Evolutionary conservation across 129 eudicot species (phyloP).

Genomic region (Helichrysum umbraculigerum): DNA sequence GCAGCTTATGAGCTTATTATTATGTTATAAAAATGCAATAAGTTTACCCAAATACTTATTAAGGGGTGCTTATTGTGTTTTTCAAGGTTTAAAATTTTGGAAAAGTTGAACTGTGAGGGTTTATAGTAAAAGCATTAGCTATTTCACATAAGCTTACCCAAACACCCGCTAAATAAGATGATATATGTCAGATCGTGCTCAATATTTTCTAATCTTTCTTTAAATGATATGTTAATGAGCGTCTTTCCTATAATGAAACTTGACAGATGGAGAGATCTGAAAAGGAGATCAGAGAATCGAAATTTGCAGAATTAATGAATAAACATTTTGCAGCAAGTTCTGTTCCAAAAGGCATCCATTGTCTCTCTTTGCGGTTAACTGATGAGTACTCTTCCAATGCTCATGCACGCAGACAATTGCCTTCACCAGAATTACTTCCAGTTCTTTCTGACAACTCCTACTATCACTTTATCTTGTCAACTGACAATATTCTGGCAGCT

Average conservation of each 20-base stretch:
- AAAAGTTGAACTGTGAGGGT: background rate
- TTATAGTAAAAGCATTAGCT: background rate
- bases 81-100: background rate
- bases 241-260: constrained; percentile 15
- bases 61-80: background rate
- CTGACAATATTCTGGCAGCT: constrained; percentile 96
- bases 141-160: background rate
- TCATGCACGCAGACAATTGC: constrained; percentile 88
- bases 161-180: background rate
- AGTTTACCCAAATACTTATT: background rate
- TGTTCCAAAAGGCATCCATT: constrained; percentile 88
- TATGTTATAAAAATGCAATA: background rate
- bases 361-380: constrained; percentile 87
- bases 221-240: background rate
- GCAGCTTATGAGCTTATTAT: background rate
- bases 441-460: constrained; percentile 87
- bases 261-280: constrained; percentile 91
- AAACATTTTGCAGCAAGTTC: constrained; percentile 97
- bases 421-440: constrained; percentile 93
- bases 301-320: constrained; percentile 86
- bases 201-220: background rate
- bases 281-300: constrained; percentile 80
- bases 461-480: constrained; percentile 77
- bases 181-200: background rate
- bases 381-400: constrained; percentile 99